These are phyloP conservation scores for Logfia minima DNA, from an alignment of 129 eudicot species.

Conservation along the genomic window DNA sequence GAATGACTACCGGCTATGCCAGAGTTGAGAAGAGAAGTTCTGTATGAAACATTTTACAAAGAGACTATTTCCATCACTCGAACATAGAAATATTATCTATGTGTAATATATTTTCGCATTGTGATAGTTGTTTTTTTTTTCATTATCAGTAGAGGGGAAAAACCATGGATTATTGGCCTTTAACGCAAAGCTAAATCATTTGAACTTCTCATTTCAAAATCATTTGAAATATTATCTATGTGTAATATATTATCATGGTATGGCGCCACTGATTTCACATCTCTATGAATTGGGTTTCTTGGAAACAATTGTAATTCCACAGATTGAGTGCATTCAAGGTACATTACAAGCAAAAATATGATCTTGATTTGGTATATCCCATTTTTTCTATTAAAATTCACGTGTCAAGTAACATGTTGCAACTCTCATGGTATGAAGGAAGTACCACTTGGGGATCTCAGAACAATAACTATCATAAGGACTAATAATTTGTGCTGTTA, in stretches of 20 bases:
- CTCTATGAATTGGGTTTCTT: conserved; percentile 75
- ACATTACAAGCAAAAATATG: conserved; percentile 3
- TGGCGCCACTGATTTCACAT: conserved; percentile 93
- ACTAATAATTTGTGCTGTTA: background rate
- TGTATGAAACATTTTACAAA: no score
- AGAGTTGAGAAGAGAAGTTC: no score
- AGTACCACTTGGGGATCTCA: background rate
- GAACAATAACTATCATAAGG: background rate
- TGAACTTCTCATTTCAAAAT: conserved; percentile 47
- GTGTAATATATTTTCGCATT: background rate
- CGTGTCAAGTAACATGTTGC: background rate
- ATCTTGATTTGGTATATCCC: conserved; percentile 1
- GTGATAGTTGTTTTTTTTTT: background rate
- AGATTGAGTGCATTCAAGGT: conserved; percentile 93
- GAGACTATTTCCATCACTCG: no score
- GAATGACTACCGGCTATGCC: no score
- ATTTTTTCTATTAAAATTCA: background rate
- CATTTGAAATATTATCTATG: no score
- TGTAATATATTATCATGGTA: no score
- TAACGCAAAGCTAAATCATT: conserved; percentile 28
- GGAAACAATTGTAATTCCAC: conserved; percentile 86
- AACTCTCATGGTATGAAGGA: background rate
- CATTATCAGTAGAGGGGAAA: conserved; percentile 42
- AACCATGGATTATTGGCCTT: conserved; percentile 20
- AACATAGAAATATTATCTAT: no score